Base-by-base conservation (phyloP, 2,329 filamentous ascomycete species). In the Colletotrichum sp. region DNA sequence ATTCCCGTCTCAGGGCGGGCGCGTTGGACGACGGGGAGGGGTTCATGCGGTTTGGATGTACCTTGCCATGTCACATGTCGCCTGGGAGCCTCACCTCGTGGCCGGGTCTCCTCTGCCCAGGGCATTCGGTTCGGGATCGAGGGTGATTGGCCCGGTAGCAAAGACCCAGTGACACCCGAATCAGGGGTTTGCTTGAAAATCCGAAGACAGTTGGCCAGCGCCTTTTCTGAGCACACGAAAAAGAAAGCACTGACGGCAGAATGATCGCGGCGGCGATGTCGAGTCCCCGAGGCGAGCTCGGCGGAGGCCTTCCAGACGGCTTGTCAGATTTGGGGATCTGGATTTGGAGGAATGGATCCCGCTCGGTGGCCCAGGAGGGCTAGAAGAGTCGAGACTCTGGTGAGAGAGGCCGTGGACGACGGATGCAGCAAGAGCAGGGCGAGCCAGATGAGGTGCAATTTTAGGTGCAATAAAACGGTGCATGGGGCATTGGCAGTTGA, bases 351-450 rank as follows among this genome's bases (percentile, higher is more conserved):
- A n/a, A 72, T 59, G 70, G 70, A 59, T 64, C 74, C 65, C 28
- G 28, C 34, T 74, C 26, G 18, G 36, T 36, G 34, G 26, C 44
- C 74, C n/a, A 34, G 18, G 69, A 76, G 65, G 65, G 49, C 74
- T 73, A 26, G 65, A 76, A 63, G 44, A 60, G 74, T 72, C 74
- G 64, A 76, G 71, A 69, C 74, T 76, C 69, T 73, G 64, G 64
- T 65, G 64, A 64, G 57, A 39, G 49, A 65, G 34, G 12, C 44
- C 39, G 57, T 39, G 55, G 39, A 30, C 44, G 67, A 55, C 57
- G 15, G 68, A 55, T 60, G 59, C 44, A 66, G 74, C 32, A 73
- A 68, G 44, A 8, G 57, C 64, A 75, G 55, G 72, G 62, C 73
- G 62, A 59, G 26, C 63, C 59, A 76, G 74, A 74, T 60, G 74